phyloP scores from a whole-genome alignment of 352 stramenopile species.

The Saprolegnia diclina region DNA sequence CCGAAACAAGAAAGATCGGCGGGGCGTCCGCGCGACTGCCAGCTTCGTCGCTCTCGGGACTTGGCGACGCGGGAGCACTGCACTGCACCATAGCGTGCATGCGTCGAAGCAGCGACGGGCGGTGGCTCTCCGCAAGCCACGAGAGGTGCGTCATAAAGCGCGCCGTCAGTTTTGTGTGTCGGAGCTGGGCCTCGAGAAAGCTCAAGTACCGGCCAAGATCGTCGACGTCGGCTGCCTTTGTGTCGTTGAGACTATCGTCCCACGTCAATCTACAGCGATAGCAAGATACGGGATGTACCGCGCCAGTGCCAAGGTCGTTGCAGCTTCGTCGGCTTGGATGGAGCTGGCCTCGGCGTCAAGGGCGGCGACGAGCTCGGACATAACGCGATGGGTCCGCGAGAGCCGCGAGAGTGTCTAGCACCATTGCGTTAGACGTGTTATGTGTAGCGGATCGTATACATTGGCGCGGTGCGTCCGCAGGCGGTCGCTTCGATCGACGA shows the following conservation, averaged over 20 bases:
- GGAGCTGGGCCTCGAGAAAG: conserved; percentile 1
- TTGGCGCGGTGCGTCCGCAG: not conserved
- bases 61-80: not conserved
- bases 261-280: not conserved
- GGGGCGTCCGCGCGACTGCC: not conserved
- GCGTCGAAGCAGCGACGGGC: not conserved
- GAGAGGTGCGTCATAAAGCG: conserved; percentile 15
- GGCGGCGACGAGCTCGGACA: not conserved
- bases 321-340: not conserved
- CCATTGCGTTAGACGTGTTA: not conserved
- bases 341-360: not conserved
- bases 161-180: not conserved
- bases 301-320: not conserved
- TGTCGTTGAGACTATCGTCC: not conserved
- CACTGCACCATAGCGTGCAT: conserved; percentile 7
- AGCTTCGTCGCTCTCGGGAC: not conserved
- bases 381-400: not conserved
- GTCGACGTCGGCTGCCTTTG: not conserved
- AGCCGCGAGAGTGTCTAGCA: not conserved
- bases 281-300: not conserved
- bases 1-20: conserved; percentile 9
- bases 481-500: not conserved
- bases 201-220: conserved; percentile 11
- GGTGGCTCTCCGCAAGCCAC: conserved; percentile 5
- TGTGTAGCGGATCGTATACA: not conserved